These are phyloP conservation scores for Silene conica DNA, from an alignment of 148 eudicot genomes.

Conservation along the genomic window DNA sequence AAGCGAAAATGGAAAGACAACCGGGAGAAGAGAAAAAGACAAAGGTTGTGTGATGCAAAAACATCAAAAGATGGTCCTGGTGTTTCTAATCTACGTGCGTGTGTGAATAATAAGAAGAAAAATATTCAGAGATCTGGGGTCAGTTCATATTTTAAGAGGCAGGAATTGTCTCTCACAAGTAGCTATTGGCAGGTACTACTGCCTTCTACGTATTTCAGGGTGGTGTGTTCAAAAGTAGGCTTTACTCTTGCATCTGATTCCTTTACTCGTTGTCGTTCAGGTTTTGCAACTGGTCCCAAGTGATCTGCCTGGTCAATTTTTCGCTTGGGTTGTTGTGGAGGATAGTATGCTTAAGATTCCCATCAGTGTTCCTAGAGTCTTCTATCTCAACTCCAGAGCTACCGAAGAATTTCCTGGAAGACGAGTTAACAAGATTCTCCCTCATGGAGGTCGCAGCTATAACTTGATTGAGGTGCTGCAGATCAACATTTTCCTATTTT, in stretches of 20 bases:
- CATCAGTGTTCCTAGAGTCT: constrained; percentile 67
- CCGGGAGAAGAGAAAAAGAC: constrained; percentile 72
- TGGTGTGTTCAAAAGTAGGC: constrained; percentile 1
- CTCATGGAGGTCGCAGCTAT: constrained; percentile 78
- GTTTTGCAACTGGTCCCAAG: constrained; percentile 78
- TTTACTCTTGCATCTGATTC: constrained; percentile 17
- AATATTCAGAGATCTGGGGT: constrained; percentile 58
- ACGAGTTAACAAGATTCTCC: constrained; percentile 83
- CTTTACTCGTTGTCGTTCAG: constrained; percentile 32
- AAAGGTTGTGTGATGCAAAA: constrained; percentile 51
- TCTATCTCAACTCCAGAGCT: constrained; percentile 91
- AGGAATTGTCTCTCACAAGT: constrained; percentile 60
- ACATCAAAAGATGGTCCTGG: constrained; percentile 33
- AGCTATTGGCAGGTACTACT: constrained; percentile 82
- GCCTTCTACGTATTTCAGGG: background rate
- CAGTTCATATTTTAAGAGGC: constrained; percentile 76
- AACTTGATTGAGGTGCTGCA: constrained; percentile 78
- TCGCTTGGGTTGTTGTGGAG: constrained; percentile 81
- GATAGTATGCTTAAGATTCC: constrained; percentile 81
- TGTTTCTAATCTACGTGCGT: constrained; percentile 29
- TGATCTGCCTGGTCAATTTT: constrained; percentile 61
- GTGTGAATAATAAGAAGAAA: constrained; percentile 36
- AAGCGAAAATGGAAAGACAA: constrained; percentile 92
- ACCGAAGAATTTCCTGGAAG: constrained; percentile 95
- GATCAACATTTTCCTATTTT: constrained; percentile 7